phyloP scores from a whole-genome alignment of 805 yeast genomes.

The Lachancea lanzarotensis region DNA sequence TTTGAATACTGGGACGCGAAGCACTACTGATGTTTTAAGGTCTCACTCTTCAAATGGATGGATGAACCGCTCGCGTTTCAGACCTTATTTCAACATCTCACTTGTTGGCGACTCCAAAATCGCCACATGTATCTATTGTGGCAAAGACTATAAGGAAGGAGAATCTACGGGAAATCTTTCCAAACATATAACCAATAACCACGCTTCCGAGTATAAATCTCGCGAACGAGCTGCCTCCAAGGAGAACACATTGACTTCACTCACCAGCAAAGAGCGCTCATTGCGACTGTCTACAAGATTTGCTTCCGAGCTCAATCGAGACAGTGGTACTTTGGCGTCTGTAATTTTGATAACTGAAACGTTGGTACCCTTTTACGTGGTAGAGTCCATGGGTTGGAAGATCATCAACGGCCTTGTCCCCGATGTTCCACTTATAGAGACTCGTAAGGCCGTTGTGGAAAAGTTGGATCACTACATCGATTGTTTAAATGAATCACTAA shows the following conservation, averaged over 20 bases:
- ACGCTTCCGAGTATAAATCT: conserved; percentile 6
- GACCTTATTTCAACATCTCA: conserved; percentile 7
- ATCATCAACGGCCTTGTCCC: conserved; percentile 5
- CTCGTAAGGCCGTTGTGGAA: conserved; percentile 6
- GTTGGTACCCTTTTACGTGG: conserved; percentile 5
- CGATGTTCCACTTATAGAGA: conserved; percentile 5
- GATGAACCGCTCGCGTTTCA: conserved; percentile 8
- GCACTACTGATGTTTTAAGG: not conserved
- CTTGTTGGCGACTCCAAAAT: conserved; percentile 3
- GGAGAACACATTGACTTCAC: conserved; percentile 3
- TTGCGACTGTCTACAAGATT: conserved; percentile 4
- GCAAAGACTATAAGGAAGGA: conserved; percentile 11
- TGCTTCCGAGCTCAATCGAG: conserved; percentile 5
- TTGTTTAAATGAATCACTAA: conserved; percentile 2
- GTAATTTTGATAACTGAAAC: conserved; percentile 4
- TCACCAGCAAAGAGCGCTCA: conserved; percentile 6
- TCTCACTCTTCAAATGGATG: conserved; percentile 6
- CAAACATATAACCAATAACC: conserved; percentile 9
- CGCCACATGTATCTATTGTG: conserved; percentile 9
- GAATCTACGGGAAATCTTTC: conserved; percentile 11
- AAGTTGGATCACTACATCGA: conserved; percentile 4
- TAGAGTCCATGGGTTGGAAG: conserved; percentile 8
- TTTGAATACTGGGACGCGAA: not conserved
- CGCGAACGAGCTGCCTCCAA: conserved; percentile 7
- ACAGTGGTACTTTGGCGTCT: conserved; percentile 7